These are phyloP conservation scores for Ophiocordyceps unilateralis DNA, from an alignment of 2,329 filamentous ascomycete genomes.

Conservation along the genomic window DNA sequence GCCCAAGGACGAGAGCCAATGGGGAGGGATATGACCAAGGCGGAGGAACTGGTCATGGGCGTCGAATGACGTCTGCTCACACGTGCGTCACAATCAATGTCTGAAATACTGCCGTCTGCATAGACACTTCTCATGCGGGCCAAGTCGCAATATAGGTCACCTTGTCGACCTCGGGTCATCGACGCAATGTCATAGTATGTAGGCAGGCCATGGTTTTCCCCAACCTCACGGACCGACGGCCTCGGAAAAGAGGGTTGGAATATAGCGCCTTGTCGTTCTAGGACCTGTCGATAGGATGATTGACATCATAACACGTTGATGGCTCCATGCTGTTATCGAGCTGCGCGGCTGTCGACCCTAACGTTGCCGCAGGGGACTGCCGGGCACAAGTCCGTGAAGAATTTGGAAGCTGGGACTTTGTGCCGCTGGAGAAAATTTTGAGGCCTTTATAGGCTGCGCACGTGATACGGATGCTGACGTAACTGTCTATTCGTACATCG, in stretches of 20 bases:
- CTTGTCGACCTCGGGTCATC: too few species aligned
- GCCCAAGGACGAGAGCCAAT: too few species aligned
- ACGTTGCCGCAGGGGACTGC: slow-evolving; percentile 44
- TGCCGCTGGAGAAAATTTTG: slow-evolving; percentile 8
- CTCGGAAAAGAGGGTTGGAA: slow-evolving; percentile 81
- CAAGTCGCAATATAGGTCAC: too few species aligned
- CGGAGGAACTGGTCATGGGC: too few species aligned
- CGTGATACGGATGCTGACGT: neutral
- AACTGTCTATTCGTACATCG: too few species aligned
- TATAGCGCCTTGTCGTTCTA: slow-evolving; percentile 72
- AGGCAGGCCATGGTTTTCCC: slow-evolving; percentile 73
- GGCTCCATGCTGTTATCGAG: slow-evolving; percentile 74
- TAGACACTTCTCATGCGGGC: too few species aligned
- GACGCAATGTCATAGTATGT: slow-evolving; percentile 27
- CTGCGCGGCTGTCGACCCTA: slow-evolving; percentile 68
- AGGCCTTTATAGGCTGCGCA: neutral
- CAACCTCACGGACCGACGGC: slow-evolving; percentile 79
- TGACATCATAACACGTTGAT: slow-evolving; percentile 58
- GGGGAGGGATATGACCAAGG: too few species aligned
- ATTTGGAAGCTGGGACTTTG: slow-evolving; percentile 14
- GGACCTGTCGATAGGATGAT: slow-evolving; percentile 93
- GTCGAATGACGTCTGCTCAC: too few species aligned
- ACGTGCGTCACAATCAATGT: too few species aligned
- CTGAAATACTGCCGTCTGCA: too few species aligned
- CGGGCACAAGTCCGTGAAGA: slow-evolving; percentile 69